phyloP scores from a whole-genome alignment of 163 green algal genomes.

The Scenedesmus sp. region DNA sequence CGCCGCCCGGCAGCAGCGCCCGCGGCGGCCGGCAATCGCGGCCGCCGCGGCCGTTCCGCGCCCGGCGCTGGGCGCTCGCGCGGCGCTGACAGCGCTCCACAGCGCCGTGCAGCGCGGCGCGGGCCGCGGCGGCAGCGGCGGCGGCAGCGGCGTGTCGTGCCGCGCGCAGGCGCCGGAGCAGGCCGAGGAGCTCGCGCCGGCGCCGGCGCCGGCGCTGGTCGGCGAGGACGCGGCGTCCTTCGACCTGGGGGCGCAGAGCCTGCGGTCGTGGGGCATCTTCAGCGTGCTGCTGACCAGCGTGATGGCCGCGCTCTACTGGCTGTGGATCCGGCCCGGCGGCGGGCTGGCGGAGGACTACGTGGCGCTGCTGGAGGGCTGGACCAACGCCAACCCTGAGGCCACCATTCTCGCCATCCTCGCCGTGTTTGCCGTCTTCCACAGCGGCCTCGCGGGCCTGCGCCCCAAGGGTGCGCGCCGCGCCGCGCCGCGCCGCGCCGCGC shows the following conservation, averaged over 20 bases:
- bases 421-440: conserved; percentile 92
- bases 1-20: too few species aligned
- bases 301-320: conserved; percentile 83
- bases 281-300: conserved; percentile 79
- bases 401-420: conserved; percentile 89
- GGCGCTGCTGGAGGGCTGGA: conserved; percentile 58
- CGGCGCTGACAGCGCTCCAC: too few species aligned
- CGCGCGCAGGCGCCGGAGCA: conserved; percentile 2
- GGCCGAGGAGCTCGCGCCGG: neutral
- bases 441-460: conserved; percentile 87
- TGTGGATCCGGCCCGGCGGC: conserved; percentile 88
- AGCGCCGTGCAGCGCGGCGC: too few species aligned
- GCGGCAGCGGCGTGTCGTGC: conserved; percentile 10
- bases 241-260: conserved; percentile 73
- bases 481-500: neutral
- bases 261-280: conserved; percentile 86
- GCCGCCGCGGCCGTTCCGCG: too few species aligned
- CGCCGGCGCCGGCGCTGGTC: conserved; percentile 45
- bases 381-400: conserved; percentile 65
- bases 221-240: conserved; percentile 95
- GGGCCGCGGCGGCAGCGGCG: conserved; percentile 4
- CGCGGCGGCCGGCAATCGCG: too few species aligned
- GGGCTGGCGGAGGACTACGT: conserved; percentile 87
- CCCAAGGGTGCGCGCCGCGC: conserved; percentile 65
- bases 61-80: too few species aligned